Evolutionary conservation across 106 monocot genomes (phyloP), one percentile per base, ranked within the genome.

Genomic region (Gastrodia elata): DNA sequence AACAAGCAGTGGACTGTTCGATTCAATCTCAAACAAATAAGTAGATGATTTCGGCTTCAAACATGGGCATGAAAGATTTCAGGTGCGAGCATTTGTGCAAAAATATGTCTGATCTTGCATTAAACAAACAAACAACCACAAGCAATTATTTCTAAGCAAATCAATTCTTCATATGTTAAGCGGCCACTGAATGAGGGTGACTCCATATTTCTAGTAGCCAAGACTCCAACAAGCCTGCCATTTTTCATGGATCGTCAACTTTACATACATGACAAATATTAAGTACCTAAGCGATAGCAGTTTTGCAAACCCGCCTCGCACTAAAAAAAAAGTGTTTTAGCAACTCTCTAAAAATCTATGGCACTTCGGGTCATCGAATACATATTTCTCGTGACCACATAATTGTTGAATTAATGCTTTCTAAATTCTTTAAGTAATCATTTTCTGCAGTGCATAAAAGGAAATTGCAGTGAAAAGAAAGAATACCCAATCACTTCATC

Each of bases 401-500:
- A 14, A 35, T 64, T 64, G 30, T 64, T 64, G 64, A 33, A 34
- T 33, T 26, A 57, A 57, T 6, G 22, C 57, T 25, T 3, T 61
- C 22, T 61, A 61, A 30, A 32, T 61, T 61, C 41, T 25, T 26
- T 13, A 24, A 25, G 39, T 7, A 69, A 69, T 40, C 18, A 69
- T 69, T 39, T 24, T 8, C 18, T 38, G 9, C 0, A 25, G 3
- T 33, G 32, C 11, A 22, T 68, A 38, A 3, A 39, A 69, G 41
- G 5, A 40, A 40, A 22, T 25, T 6, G 13, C 8, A 11, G 18
- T 56, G 69, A 55, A 11, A 46, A 64, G 14, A 64, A 46, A 59
- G 14, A 64, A 44, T 92, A 98, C 98, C 98, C 93, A 59, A 91
- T 98, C 20, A 98, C 59, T 77, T 98, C 98, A 81, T 93, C 93